Percentiles rank a stretch among this genome's conserved stretches.
Conservation (phyloP, 164 flowering plant species). For the Stephania japonica region DNA sequence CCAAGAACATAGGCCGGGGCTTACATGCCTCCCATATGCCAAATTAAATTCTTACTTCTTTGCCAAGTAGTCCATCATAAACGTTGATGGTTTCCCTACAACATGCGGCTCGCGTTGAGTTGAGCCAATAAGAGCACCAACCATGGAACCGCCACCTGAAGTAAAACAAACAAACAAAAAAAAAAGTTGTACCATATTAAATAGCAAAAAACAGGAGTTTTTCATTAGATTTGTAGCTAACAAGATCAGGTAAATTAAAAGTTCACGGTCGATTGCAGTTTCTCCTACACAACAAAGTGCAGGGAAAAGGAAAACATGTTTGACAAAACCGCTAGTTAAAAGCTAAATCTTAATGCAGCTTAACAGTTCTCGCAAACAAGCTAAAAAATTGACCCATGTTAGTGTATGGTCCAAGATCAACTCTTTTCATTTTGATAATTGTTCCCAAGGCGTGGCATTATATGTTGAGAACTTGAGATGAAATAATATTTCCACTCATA, state of each 20-base stretch:
- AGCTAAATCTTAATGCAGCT: too few species aligned
- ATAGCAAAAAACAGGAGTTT: background rate
- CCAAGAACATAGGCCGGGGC: too few species aligned
- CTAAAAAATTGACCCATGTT: background rate
- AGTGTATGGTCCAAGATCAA: too few species aligned
- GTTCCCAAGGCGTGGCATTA: too few species aligned
- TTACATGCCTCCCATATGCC: background rate
- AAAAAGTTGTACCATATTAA: background rate
- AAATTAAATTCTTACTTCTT: slow-evolving; percentile 38
- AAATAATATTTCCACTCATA: too few species aligned
- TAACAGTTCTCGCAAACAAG: background rate
- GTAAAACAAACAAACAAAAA: background rate
- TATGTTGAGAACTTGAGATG: too few species aligned
- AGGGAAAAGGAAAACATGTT: background rate
- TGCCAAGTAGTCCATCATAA: slow-evolving; percentile 96
- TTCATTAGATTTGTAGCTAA: background rate
- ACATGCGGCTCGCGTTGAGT: slow-evolving; percentile 89
- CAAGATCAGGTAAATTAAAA: background rate
- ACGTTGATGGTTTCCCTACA: slow-evolving; percentile 97
- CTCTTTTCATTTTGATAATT: too few species aligned
- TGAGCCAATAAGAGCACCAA: slow-evolving; percentile 83
- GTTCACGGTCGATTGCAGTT: background rate
- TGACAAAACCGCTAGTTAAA: background rate
- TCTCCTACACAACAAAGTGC: background rate
- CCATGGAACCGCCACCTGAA: slow-evolving; percentile 98